These are phyloP conservation scores for Mycena haematopus DNA, from an alignment of 768 basidiomycete genomes.

Conservation along the genomic window DNA sequence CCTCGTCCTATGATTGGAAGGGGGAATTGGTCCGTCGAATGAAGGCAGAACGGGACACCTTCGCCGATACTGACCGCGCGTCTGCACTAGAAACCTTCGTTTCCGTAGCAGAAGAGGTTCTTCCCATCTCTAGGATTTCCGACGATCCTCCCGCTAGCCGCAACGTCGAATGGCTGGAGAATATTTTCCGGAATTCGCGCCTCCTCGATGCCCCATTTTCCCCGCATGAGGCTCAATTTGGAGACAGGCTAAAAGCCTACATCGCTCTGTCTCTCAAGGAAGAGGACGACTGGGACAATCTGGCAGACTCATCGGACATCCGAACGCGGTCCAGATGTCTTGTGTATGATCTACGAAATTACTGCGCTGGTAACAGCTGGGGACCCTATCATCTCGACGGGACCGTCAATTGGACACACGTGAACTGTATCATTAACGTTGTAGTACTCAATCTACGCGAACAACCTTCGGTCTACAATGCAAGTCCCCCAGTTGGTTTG, in stretches of 20 bases:
- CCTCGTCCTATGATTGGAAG: slow-evolving; percentile 39
- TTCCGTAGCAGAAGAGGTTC: slow-evolving; percentile 45
- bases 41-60: slow-evolving; percentile 44
- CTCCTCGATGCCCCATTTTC: slow-evolving; percentile 38
- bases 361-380: slow-evolving; percentile 55
- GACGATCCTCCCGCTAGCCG: slow-evolving; percentile 40
- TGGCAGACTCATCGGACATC: slow-evolving; percentile 45
- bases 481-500: slow-evolving; percentile 56
- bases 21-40: slow-evolving; percentile 48
- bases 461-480: slow-evolving; percentile 43
- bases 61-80: slow-evolving; percentile 31
- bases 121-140: slow-evolving; percentile 33
- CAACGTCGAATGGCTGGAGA: slow-evolving; percentile 54
- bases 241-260: slow-evolving; percentile 55
- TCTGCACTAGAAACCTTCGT: slow-evolving; percentile 49
- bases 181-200: slow-evolving; percentile 45
- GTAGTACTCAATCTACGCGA: slow-evolving; percentile 59
- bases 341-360: slow-evolving; percentile 72
- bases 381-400: slow-evolving; percentile 60
- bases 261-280: slow-evolving; percentile 52
- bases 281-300: slow-evolving; percentile 35
- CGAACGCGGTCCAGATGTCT: slow-evolving; percentile 51
- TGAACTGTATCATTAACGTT: slow-evolving; percentile 65
- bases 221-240: slow-evolving; percentile 38
- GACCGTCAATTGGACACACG: slow-evolving; percentile 66